These are phyloP conservation scores for Lachnellula cervina DNA, from an alignment of 2,329 filamentous ascomycete species.

Conservation along the genomic window DNA sequence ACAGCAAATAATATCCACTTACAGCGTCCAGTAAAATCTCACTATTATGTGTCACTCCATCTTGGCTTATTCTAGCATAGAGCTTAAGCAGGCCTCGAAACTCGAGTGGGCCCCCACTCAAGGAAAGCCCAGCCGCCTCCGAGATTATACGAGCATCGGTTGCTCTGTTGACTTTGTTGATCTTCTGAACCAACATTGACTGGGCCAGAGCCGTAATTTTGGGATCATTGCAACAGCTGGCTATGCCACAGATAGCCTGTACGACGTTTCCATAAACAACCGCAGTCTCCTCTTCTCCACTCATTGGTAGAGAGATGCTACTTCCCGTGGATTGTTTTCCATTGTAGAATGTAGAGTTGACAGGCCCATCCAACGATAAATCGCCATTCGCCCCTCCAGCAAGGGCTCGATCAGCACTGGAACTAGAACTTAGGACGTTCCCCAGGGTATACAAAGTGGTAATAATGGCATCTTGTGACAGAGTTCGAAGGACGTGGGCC, in stretches of 20 bases:
- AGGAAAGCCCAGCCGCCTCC: conserved; percentile 72
- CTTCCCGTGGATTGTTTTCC: conserved; percentile 63
- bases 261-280: conserved; percentile 82
- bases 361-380: conserved; percentile 47
- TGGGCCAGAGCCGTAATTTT: conserved; percentile 92
- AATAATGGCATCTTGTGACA: conserved; percentile 90
- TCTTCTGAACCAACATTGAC: conserved; percentile 94
- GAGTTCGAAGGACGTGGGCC: conserved; percentile 70
- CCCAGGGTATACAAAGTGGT: conserved; percentile 95
- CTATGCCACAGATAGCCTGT: conserved; percentile 90
- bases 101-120: conserved; percentile 73
- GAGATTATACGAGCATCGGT: conserved; percentile 84
- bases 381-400: conserved; percentile 40
- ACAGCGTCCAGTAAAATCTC: conserved; percentile 65
- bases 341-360: conserved; percentile 44
- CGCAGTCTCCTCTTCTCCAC: conserved; percentile 72
- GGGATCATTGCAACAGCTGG: conserved; percentile 72
- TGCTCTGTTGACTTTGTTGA: conserved; percentile 72
- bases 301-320: conserved; percentile 70
- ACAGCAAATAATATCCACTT: conserved; percentile 33
- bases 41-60: conserved; percentile 67
- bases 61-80: conserved; percentile 69
- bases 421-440: conserved; percentile 79
- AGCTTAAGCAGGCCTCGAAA: conserved; percentile 83
- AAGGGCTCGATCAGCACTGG: conserved; percentile 43